Percentiles rank a stretch among this genome's conserved stretches.
Conservation (phyloP, 1,284 basidiomycete species). For the Papiliotrema fonsecae region DNA sequence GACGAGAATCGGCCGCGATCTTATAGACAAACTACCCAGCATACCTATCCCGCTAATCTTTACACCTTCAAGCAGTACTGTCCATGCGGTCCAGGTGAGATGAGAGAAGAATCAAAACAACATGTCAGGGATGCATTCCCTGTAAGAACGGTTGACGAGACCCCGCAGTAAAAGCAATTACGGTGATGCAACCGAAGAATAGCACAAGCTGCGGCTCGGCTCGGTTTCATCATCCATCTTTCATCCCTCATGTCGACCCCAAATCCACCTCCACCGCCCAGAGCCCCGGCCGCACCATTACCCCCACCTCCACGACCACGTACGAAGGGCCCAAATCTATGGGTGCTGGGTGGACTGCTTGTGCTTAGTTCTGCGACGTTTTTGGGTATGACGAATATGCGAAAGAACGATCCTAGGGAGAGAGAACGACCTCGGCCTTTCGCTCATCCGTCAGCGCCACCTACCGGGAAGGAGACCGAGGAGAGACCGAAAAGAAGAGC, state of each 20-base stretch:
- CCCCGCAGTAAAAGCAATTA: too few species aligned
- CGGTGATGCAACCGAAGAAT: too few species aligned
- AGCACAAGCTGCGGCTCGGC: too few species aligned
- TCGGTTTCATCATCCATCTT: too few species aligned
- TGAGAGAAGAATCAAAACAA: too few species aligned
- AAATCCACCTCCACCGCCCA: background rate
- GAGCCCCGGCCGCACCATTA: background rate
- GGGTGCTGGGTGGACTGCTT: slow-evolving; percentile 35
- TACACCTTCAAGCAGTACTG: too few species aligned
- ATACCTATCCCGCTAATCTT: too few species aligned
- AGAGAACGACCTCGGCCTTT: slow-evolving; percentile 9
- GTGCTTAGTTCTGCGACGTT: slow-evolving; percentile 29
- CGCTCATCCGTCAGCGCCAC: slow-evolving; percentile 5
- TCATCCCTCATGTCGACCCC: background rate
- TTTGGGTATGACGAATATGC: slow-evolving; percentile 25
- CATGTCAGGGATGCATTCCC: too few species aligned
- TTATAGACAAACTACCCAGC: too few species aligned
- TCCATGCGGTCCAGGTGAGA: too few species aligned
- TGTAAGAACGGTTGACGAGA: too few species aligned
- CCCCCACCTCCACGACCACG: slow-evolving; percentile 13
- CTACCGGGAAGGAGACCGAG: slow-evolving; percentile 4
- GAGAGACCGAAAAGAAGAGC: slow-evolving; percentile 3
- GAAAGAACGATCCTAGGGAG: slow-evolving; percentile 22
- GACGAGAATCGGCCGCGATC: too few species aligned
- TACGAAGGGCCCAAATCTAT: slow-evolving; percentile 34